Evolutionary conservation across 805 yeast species (phyloP).

Genomic region (Babjeviella inositovora): DNA sequence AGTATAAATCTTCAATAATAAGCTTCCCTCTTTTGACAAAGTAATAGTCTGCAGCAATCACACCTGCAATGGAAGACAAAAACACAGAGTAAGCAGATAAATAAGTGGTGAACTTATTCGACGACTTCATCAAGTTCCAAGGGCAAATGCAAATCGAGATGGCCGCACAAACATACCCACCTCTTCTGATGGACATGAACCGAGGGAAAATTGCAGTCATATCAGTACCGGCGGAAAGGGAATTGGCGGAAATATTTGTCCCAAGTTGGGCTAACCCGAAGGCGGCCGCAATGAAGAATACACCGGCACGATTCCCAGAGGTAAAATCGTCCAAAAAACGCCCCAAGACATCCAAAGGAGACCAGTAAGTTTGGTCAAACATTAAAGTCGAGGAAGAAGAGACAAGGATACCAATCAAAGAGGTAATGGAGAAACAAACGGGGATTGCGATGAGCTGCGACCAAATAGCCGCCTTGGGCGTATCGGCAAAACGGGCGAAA

Average conservation of each 20-base stretch:
- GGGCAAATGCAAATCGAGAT: slow-evolving; percentile 65
- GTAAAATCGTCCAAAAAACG: slow-evolving; percentile 39
- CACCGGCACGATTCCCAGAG: slow-evolving; percentile 63
- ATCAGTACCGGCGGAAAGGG: slow-evolving; percentile 60
- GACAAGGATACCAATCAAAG: slow-evolving; percentile 73
- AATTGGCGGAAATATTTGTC: slow-evolving; percentile 61
- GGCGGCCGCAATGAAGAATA: slow-evolving; percentile 53
- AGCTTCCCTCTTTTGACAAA: slow-evolving; percentile 63
- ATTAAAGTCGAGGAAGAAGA: slow-evolving; percentile 61
- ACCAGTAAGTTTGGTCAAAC: slow-evolving; percentile 65
- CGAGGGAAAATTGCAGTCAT: slow-evolving; percentile 51
- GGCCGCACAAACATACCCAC: slow-evolving; percentile 62
- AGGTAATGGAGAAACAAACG: slow-evolving; percentile 60
- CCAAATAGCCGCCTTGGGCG: slow-evolving; percentile 28
- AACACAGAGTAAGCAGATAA: slow-evolving; percentile 72
- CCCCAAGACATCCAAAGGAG: slow-evolving; percentile 64
- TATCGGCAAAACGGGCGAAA: slow-evolving; percentile 69
- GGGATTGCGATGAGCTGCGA: slow-evolving; percentile 60
- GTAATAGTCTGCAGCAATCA: slow-evolving; percentile 49
- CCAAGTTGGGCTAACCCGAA: slow-evolving; percentile 69
- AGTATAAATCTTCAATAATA: slow-evolving; percentile 47
- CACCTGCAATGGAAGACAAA: slow-evolving; percentile 73
- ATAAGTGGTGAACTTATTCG: slow-evolving; percentile 65
- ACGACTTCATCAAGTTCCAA: slow-evolving; percentile 61
- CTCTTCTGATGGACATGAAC: slow-evolving; percentile 61